Evolutionary conservation across 2,329 filamentous ascomycete species (phyloP), one percentile per base, ranked within the genome.

Genomic region (Claviceps pusilla): DNA sequence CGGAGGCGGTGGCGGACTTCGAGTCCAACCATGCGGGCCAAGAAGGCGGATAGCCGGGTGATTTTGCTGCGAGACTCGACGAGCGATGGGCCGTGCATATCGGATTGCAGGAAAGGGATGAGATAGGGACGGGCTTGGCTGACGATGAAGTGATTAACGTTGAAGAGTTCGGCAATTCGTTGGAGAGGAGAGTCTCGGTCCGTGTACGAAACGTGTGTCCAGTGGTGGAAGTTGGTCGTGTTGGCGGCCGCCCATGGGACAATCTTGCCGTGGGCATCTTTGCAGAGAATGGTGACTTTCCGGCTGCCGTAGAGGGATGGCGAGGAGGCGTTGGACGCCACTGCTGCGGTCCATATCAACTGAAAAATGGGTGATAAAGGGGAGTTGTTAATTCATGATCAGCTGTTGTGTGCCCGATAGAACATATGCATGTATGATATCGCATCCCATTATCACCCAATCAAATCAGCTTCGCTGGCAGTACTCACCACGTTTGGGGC

Each of bases 71-170:
- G 79, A 58, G 73, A 80, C 66, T 73, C 78, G 60, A 73, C 78
- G 65, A 76, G 78, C 60, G 80, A 79, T 0, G 87, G 84, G 4
- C 86, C 84, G 67, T 90, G 86, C 71, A 90, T 82, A 60, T 91
- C 87, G 48, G 84, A 86, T 57, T 85, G 82, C 5, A 94, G 75
- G 62, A 95, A 93, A 0, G 90, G 90, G 33, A 91, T 84, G 16
- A 95, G 75, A 67, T 95, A 95, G 0, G 91, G 91, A 3, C 90
- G 79, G 0, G 91, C 89, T 71, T 96, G 91, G 59, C 87, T 93
- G 60, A 97, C 83, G 59, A 97, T 89, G 70, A 94, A 96, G 72
- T 96, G 90, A 65, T 95, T 94, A 53, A 94, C 87, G 65, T 94
- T 94, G 76, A 93, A 93, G 11, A 91, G 78, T 69, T 91, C 86